Percentiles rank a stretch among this genome's conserved stretches.
phyloP scores from a whole-genome alignment of 2,329 filamentous ascomycete genomes.

The Elsinoe ampelina region DNA sequence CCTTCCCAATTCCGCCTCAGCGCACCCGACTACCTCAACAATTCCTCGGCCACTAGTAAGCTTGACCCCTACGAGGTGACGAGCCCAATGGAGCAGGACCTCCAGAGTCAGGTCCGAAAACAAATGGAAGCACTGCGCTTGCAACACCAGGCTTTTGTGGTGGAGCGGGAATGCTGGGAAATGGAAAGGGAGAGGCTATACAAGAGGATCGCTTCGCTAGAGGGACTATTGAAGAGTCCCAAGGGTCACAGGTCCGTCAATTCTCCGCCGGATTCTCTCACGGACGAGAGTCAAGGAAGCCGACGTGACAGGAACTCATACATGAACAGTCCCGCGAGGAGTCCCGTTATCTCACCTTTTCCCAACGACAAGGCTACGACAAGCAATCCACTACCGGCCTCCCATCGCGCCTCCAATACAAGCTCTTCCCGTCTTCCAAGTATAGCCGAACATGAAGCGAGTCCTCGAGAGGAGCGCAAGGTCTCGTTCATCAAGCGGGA shows the following conservation, averaged over 20 bases:
- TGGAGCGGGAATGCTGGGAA: constrained; percentile 27
- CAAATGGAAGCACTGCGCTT: constrained; percentile 25
- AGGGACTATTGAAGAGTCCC: constrained; percentile 25
- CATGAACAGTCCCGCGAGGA: constrained; percentile 26
- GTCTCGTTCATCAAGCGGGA: constrained; percentile 14
- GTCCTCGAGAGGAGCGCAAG: constrained; percentile 18
- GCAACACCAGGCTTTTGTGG: constrained; percentile 28
- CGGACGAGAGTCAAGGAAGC: not conserved
- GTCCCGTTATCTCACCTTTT: constrained; percentile 25
- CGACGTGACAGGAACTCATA: constrained; percentile 13
- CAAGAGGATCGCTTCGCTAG: constrained; percentile 27
- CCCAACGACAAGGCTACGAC: constrained; percentile 13
- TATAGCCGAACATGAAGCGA: constrained; percentile 28
- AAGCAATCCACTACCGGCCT: constrained; percentile 17
- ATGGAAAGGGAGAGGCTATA: constrained; percentile 26
- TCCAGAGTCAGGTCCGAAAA: constrained; percentile 28
- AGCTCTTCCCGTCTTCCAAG: constrained; percentile 21
- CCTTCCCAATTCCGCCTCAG: constrained; percentile 8
- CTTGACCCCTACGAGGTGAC: constrained; percentile 12
- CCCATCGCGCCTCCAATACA: constrained; percentile 16
- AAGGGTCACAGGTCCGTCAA: constrained; percentile 26
- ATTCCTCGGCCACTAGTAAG: not conserved
- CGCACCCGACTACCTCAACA: constrained; percentile 14
- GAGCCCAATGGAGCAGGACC: constrained; percentile 16
- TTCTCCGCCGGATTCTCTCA: not conserved